phyloP scores from a whole-genome alignment of 306 rosid genomes.

The Ceratonia siliqua region DNA sequence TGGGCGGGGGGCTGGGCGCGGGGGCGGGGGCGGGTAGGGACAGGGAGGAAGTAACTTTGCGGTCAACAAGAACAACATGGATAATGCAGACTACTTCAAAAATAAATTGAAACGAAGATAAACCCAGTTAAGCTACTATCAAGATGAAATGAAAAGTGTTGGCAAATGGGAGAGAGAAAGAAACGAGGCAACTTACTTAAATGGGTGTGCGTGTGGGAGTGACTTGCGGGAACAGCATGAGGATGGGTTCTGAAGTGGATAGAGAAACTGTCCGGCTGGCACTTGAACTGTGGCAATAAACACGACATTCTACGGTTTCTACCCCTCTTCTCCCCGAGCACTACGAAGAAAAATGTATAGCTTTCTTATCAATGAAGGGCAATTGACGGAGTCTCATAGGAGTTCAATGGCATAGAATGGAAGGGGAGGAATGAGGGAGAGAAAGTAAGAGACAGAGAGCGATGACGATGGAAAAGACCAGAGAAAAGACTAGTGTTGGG shows the following conservation, averaged over 20 bases:
- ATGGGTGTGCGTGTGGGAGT: slow-evolving; percentile 29
- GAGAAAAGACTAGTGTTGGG: slow-evolving; percentile 34
- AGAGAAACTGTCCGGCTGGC: slow-evolving; percentile 57
- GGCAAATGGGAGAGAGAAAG: not conserved
- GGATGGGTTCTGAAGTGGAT: slow-evolving; percentile 51
- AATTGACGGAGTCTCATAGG: not conserved
- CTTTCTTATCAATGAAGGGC: not conserved
- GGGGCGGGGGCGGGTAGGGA: too few relatives aligned
- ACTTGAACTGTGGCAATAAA: slow-evolving; percentile 76
- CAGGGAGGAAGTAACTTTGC: not conserved
- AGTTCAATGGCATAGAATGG: not conserved
- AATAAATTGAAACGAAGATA: not conserved
- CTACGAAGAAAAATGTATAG: not conserved
- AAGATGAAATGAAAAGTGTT: not conserved
- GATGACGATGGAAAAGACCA: not conserved
- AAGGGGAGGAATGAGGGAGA: too few relatives aligned
- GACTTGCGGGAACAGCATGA: slow-evolving; percentile 12
- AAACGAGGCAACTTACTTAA: slow-evolving; percentile 35
- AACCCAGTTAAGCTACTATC: not conserved
- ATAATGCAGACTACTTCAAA: not conserved
- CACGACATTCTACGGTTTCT: slow-evolving; percentile 63
- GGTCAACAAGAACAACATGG: not conserved
- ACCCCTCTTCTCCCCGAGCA: not conserved
- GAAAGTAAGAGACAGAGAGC: not conserved
- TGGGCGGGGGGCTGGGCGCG: too few relatives aligned